Percentiles rank a stretch among this genome's conserved stretches.
Conservation (phyloP, 371 early-diverging fungal species). For the Rhizopus arrhizus region DNA sequence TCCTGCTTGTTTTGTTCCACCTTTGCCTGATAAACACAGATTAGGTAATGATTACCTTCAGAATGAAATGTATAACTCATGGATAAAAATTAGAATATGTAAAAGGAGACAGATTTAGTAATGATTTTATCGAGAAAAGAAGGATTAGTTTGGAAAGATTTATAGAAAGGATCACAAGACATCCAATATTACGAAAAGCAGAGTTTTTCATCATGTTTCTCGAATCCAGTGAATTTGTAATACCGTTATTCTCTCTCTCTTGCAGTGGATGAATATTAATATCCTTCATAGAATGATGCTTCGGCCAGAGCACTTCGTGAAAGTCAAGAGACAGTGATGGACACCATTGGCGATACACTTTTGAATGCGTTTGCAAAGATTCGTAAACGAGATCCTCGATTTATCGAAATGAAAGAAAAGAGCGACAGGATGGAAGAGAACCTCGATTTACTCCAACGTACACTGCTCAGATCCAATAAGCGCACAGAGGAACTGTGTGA, state of each 20-base stretch:
- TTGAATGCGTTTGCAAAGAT: slow-evolving; percentile 91
- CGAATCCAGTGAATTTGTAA: slow-evolving; percentile 77
- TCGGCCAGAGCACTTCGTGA: slow-evolving; percentile 48
- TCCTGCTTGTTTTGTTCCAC: slow-evolving; percentile 86
- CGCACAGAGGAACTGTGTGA: slow-evolving; percentile 75
- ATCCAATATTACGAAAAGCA: slow-evolving; percentile 80
- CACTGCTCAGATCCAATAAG: slow-evolving; percentile 75
- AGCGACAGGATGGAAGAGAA: slow-evolving; percentile 85
- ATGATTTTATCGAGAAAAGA: slow-evolving; percentile 88
- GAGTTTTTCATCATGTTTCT: slow-evolving; percentile 78
- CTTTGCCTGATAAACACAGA: slow-evolving; percentile 91
- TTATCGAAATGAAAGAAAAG: slow-evolving; percentile 78
- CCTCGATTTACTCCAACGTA: slow-evolving; percentile 74
- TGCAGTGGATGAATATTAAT: not conserved
- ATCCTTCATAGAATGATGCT: slow-evolving; percentile 50
- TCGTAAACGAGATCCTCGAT: slow-evolving; percentile 83
- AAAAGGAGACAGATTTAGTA: slow-evolving; percentile 91
- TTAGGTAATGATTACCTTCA: slow-evolving; percentile 57
- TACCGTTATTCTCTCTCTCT: not conserved
- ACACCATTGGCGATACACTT: slow-evolving; percentile 85
- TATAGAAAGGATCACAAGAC: slow-evolving; percentile 80
- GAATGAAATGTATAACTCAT: not conserved
- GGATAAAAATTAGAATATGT: slow-evolving; percentile 77
- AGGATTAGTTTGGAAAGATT: slow-evolving; percentile 76
- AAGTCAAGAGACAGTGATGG: slow-evolving; percentile 75